A percentile compares a stretch with the other conserved stretches of the same genome.
phyloP scores from a whole-genome alignment of 345 rosid species.

The Abelmoschus esculentus region DNA sequence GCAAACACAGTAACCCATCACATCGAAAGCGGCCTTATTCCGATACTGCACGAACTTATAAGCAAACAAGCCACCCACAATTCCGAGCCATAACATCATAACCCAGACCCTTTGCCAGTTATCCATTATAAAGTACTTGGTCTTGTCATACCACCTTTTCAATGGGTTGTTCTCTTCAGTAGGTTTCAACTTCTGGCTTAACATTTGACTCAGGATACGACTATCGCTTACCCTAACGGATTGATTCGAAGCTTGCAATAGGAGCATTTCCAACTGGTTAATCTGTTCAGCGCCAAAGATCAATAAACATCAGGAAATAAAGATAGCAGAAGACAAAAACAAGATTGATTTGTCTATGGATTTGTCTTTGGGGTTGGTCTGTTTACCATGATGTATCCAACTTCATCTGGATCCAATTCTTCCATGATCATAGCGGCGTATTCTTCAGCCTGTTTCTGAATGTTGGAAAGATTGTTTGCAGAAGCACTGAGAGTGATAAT shows the following conservation, averaged over 20 bases:
- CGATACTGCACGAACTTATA: conserved; percentile 65
- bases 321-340: not conserved
- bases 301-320: not conserved
- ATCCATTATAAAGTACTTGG: conserved; percentile 62
- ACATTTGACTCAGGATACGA: conserved; percentile 56
- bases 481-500: conserved; percentile 83
- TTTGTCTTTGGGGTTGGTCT: not conserved
- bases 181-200: conserved; percentile 80
- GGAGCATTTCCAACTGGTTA: conserved; percentile 56
- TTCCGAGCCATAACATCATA: conserved; percentile 64
- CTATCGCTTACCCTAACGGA: conserved; percentile 63
- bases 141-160: conserved; percentile 28
- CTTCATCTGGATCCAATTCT: conserved; percentile 76
- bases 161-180: conserved; percentile 52
- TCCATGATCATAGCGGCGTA: conserved; percentile 87
- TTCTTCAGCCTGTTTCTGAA: conserved; percentile 78
- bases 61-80: conserved; percentile 49
- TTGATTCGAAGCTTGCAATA: conserved; percentile 74
- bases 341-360: not conserved
- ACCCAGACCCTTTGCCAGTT: conserved; percentile 86
- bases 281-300: conserved; percentile 31
- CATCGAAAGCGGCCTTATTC: conserved; percentile 40
- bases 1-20: conserved; percentile 88
- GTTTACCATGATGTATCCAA: conserved; percentile 73
- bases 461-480: conserved; percentile 70